Percentiles rank a stretch among this genome's conserved stretches.
Evolutionary conservation across 139 green algal genomes (phyloP).

Genomic region (Diplosphaera chodatii): DNA sequence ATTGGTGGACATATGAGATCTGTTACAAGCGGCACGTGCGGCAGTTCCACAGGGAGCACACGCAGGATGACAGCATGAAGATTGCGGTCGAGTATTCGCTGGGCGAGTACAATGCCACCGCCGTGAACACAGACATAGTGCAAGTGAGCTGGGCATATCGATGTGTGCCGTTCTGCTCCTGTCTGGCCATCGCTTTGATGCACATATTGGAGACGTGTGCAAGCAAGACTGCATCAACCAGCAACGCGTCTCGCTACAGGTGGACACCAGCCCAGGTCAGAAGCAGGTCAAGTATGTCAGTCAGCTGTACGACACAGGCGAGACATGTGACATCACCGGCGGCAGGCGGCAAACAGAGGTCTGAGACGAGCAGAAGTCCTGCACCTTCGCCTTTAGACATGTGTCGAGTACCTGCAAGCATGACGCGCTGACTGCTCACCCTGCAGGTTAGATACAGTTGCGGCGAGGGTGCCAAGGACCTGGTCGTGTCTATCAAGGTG

Average conservation of each 20-base stretch:
- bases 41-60: constrained; percentile 68
- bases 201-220: too few relatives aligned
- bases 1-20: constrained; percentile 87
- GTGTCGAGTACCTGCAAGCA: too few relatives aligned
- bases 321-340: constrained; percentile 58
- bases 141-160: too few relatives aligned
- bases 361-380: too few relatives aligned
- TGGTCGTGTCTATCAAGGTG: constrained; percentile 44
- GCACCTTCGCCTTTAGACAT: too few relatives aligned
- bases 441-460: constrained; percentile 65
- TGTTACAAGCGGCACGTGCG: constrained; percentile 71
- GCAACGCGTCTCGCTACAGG: too few relatives aligned
- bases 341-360: constrained; percentile 52
- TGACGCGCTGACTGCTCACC: too few relatives aligned
- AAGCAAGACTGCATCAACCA: too few relatives aligned
- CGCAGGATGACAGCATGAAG: background rate
- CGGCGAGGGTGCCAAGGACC: constrained; percentile 31
- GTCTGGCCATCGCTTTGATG: too few relatives aligned
- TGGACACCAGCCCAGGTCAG: constrained; percentile 27
- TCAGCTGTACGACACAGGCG: constrained; percentile 54
- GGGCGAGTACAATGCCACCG: constrained; percentile 37
- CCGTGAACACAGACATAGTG: constrained; percentile 24
- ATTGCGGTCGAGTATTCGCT: constrained; percentile 43
- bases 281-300: constrained; percentile 50
- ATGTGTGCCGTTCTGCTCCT: too few relatives aligned